phyloP scores from a whole-genome alignment of 2,329 filamentous ascomycete genomes.

The Helicocarpus griseus region DNA sequence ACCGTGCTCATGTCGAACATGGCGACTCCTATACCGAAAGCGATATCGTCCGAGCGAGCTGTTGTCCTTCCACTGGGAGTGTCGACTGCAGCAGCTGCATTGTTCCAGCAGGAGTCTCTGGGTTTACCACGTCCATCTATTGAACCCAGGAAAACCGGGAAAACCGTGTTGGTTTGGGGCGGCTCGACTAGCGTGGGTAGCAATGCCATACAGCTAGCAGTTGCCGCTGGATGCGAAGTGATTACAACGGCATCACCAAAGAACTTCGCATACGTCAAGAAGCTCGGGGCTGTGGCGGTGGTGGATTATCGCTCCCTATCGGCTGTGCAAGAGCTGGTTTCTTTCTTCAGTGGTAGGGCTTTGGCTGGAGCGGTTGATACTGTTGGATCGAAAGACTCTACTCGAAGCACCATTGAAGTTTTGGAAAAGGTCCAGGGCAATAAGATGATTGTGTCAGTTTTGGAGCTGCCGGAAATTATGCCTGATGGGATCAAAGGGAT shows the following conservation, averaged over 20 bases:
- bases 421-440: constrained; percentile 11
- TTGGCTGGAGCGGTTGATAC: constrained; percentile 13
- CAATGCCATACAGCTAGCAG: constrained; percentile 38
- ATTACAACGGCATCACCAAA: constrained; percentile 33
- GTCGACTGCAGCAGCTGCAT: constrained; percentile 14
- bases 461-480: not conserved
- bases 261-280: constrained; percentile 36
- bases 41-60: constrained; percentile 13
- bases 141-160: constrained; percentile 14
- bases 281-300: constrained; percentile 33
- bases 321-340: constrained; percentile 22
- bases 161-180: constrained; percentile 27
- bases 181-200: constrained; percentile 38
- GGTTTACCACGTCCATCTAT: constrained; percentile 10
- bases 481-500: constrained; percentile 12
- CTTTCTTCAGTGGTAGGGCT: constrained; percentile 14
- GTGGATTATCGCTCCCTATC: constrained; percentile 36
- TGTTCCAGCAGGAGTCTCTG: constrained; percentile 16
- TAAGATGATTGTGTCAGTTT: not conserved
- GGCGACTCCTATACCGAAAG: constrained; percentile 10
- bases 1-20: constrained; percentile 13
- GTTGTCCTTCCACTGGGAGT: constrained; percentile 15
- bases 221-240: constrained; percentile 37
- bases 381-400: constrained; percentile 5
- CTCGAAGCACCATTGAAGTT: constrained; percentile 12